Percentiles rank a stretch among this genome's conserved stretches.
Conservation (phyloP, 208 protist genomes). For the Leishmania martiniquensis region DNA sequence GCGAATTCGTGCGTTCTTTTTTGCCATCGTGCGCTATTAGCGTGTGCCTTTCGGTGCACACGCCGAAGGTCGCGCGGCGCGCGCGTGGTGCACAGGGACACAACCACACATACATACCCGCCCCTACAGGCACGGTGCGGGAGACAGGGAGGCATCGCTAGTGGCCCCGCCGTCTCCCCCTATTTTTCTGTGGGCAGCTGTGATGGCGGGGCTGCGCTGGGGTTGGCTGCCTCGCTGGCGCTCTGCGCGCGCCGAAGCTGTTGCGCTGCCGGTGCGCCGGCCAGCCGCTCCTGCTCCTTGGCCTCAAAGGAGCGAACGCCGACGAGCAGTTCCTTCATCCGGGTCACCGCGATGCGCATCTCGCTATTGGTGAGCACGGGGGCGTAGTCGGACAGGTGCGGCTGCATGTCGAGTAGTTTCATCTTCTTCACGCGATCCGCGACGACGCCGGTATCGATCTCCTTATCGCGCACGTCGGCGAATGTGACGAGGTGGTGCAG, state of each 20-base stretch:
- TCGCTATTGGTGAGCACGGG: slow-evolving; percentile 51
- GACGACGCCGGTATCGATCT: slow-evolving; percentile 64
- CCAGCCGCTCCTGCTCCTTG: slow-evolving; percentile 27
- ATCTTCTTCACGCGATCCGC: slow-evolving; percentile 39
- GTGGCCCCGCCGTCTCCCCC: not conserved
- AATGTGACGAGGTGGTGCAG: slow-evolving; percentile 79
- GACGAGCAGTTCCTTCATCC: slow-evolving; percentile 65
- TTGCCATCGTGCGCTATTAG: not conserved
- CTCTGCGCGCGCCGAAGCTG: slow-evolving; percentile 13
- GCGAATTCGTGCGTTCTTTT: not conserved
- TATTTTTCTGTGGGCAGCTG: not conserved
- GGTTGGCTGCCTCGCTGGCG: not conserved
- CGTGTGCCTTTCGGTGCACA: not conserved
- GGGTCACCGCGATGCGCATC: slow-evolving; percentile 47
- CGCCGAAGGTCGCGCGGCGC: too few relatives aligned
- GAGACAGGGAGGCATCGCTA: not conserved
- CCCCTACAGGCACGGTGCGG: not conserved
- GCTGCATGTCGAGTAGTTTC: slow-evolving; percentile 26
- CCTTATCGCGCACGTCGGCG: slow-evolving; percentile 61
- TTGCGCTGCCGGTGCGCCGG: slow-evolving; percentile 14
- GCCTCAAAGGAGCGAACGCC: slow-evolving; percentile 40
- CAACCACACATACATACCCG: not conserved
- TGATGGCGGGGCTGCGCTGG: not conserved
- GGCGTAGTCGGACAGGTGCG: slow-evolving; percentile 59
- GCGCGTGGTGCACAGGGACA: too few relatives aligned